Base-by-base conservation (phyloP, 768 basidiomycete species). In the Chalciporus sphaerocephalus region DNA sequence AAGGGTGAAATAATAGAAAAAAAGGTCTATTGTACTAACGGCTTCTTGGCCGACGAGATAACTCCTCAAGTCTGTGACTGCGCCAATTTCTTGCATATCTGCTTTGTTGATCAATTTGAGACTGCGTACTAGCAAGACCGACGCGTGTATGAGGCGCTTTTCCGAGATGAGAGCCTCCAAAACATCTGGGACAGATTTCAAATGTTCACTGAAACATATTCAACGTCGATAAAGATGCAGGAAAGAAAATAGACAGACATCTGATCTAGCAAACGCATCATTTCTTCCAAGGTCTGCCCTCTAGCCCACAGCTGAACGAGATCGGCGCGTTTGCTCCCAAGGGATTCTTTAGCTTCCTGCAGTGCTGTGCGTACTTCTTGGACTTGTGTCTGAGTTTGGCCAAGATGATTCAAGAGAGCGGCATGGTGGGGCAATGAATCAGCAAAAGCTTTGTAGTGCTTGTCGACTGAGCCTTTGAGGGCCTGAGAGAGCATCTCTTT, bases 1-100 rank as follows among this genome's bases (percentile, higher is more conserved):
- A n/a, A 0, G 20, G 20, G 18, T 3, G n/a, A n/a, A 38, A n/a
- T 15, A n/a, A n/a, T 15, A 37, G 23, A 6, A 39, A 37, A 21
- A 6, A 39, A 13, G 12, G 12, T 17, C 8, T 21, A 21, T 10
- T 21, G 9, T 48, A 77, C 83, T 35, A 50, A 92, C 95, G 45
- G 76, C 80, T 74, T 97, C 94, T 67, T 99, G 96, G 11, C 80
- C 74, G 23, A 74, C 67, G 20, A 98, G 76, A 69, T 97, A 98
- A 53, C 76, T 78, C 46, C 92, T 74, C 38, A 99, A 64, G 64
- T 99, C 96, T 10, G 88, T 72, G 24, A 98, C 73, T 5, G 95
- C 96, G n/a, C 94, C 94, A 48, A 99, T 87, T 60, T 97, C 95
- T 47, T 85, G 71, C 85, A 98, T 89, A 53, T 98, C 96, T 7